These are phyloP conservation scores for Penicillium maclennaniae DNA, from an alignment of 495 filamentous ascomycete species.

Conservation along the genomic window DNA sequence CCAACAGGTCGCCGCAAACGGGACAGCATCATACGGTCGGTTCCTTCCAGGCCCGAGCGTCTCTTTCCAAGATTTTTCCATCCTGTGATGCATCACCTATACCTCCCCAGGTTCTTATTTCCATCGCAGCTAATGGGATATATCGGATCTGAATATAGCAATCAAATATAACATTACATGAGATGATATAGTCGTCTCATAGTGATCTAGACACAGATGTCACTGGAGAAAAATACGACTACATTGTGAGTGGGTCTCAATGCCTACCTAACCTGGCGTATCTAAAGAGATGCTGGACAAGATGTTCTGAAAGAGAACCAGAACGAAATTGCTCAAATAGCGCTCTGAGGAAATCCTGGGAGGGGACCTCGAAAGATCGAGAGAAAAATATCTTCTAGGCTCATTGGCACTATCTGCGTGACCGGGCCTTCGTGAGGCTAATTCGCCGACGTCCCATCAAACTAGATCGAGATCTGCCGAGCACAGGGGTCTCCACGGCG, in stretches of 20 bases:
- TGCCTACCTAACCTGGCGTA: no score
- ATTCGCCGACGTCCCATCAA: conserved; percentile 14
- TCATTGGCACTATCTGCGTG: no score
- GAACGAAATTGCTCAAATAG: no score
- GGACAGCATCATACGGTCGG: conserved; percentile 3
- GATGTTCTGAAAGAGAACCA: no score
- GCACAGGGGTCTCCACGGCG: background rate
- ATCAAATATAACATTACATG: no score
- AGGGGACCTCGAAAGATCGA: no score
- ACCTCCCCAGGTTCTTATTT: background rate
- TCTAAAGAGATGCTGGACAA: no score
- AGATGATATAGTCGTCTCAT: background rate
- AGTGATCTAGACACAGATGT: background rate
- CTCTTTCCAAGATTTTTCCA: background rate
- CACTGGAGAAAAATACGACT: background rate
- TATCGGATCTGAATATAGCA: background rate
- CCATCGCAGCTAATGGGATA: background rate
- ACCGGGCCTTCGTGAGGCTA: background rate
- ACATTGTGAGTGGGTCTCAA: no score
- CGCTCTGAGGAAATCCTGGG: no score
- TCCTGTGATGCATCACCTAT: conserved; percentile 4
- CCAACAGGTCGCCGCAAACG: conserved; percentile 16
- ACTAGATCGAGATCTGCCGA: conserved; percentile 18
- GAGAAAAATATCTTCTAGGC: no score
- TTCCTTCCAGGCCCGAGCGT: background rate